Base-by-base conservation (phyloP, 768 basidiomycete genomes). In the Brasilioporus rufonigricans region DNA sequence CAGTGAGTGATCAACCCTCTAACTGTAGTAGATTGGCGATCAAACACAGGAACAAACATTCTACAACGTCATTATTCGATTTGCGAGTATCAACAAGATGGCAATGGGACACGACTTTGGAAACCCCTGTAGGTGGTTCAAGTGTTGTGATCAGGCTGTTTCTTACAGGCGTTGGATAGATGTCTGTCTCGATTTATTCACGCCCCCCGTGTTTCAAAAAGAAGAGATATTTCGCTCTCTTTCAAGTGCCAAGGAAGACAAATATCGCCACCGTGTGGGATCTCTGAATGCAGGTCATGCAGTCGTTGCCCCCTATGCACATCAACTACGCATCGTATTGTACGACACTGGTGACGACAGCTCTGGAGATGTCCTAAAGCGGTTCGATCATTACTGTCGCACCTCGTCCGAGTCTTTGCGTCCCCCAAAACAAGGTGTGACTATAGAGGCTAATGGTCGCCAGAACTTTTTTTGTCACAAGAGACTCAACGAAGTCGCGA, bases 241-340 rank as follows among this genome's bases (percentile, higher is more conserved):
- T 38, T 38, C 38, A 38, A 12, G 19, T 19, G 38, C 18, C 38
- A 38, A 38, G n/a, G 39, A 21, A 21, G 39, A 39, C 12, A 39
- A 39, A 21, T 39, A 39, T 39, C 39, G 39, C 10, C 39, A 39
- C 10, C 39, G 39, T 7, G 39, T 39, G 13, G 79, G 80, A 14
- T 75, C 77, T 16, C 61, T 91, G 27, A 77, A 86, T 60, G 66
- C 77, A n/a, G 77, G 78, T 0, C 91, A 92, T 53, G 73, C 64
- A 29, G 61, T 67, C 3, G 76, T 91, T 33, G 82, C 88, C 0
- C 83, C 86, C 14, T 93, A 86, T 60, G 85, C 87, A 1, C 81
- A 85, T 45, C 86, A 91, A 39, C 67, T 93, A 5, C 85, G 87
- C 26, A 61, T 92, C 32, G 62, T 85, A 11, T 74, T 91, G 1